Percentiles rank a stretch among this genome's conserved stretches.
These are phyloP conservation scores for Tritrichomonas foetus DNA, from an alignment of 208 protist genomes.

Conservation along the genomic window DNA sequence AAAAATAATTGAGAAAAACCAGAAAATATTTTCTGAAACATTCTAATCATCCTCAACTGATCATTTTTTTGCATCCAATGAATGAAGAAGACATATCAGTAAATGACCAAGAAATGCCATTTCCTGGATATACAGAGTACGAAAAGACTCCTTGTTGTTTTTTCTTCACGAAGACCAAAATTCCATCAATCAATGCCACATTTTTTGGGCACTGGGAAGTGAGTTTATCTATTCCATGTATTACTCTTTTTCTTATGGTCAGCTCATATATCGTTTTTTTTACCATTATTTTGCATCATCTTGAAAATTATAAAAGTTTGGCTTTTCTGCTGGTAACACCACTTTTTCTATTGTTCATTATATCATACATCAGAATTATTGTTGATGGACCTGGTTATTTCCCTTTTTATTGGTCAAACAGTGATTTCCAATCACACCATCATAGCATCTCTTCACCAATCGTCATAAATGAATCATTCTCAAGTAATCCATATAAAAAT, in stretches of 20 bases:
- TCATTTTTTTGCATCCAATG: no score
- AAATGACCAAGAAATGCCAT: no score
- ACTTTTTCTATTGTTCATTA: not conserved
- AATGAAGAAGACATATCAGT: no score
- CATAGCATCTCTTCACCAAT: no score
- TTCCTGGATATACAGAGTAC: not conserved
- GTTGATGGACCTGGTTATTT: not conserved
- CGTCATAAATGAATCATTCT: no score
- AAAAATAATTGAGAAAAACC: no score
- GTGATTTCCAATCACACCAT: no score
- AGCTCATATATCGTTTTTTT: not conserved
- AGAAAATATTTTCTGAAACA: no score
- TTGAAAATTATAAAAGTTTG: not conserved
- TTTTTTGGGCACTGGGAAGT: not conserved
- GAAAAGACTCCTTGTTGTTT: not conserved
- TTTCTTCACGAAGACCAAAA: not conserved
- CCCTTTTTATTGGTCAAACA: constrained; percentile 16
- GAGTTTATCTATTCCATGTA: not conserved
- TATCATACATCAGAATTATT: not conserved
- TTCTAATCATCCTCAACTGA: no score
- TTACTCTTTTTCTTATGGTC: not conserved
- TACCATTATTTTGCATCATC: not conserved
- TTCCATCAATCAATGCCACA: not conserved
- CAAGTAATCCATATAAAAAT: not conserved
- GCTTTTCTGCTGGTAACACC: not conserved